Base-by-base conservation (phyloP, 2,329 filamentous ascomycete genomes). In the Neofusicoccum sp. region DNA sequence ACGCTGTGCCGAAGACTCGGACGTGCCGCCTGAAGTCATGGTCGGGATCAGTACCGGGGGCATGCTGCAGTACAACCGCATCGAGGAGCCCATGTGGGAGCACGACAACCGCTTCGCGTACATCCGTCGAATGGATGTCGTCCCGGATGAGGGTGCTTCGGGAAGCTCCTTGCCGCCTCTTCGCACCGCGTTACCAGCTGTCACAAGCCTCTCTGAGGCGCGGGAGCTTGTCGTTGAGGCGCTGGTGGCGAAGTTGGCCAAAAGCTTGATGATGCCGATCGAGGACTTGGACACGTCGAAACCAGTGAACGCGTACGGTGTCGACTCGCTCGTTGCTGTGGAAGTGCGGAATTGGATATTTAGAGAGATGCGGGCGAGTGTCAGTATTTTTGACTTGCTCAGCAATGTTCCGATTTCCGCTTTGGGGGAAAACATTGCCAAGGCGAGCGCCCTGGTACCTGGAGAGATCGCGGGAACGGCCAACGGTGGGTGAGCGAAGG, bases 291-390 rank as follows among this genome's bases (percentile, higher is more conserved):
- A 58, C 30, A 9, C 59, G 0, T n/a, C 1, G 0, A 43, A 61
- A 11, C 36, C 62, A 1, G 24, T 69, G 48, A 58, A 62, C n/a
- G 26, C 48, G 3, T 68, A 64, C 16, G 69, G 69, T 0, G 61
- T 68, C 0, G 70, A 71, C 48, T 70, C 67, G 0, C 61, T 72
- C 0, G 62, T 70, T 1, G 69, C 69, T 0, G 62, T 71, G 1
- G 70, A 72, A 54, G 36, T 72, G 7, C 62, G 62, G 28, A 67
- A 65, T 24, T 69, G 69, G 69, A 38, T 69, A 1, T 7, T 34
- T 4, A 62, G 63, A 8, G 66, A 69, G 47, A 58, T 66, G 4
- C 45, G 59, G 45, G 64, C 61, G 0, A 24, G 28, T 2, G 58
- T 70, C 31, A 53, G 63, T 9, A 48, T 70, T 30, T 68, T 71